phyloP scores from a whole-genome alignment of 2,329 filamentous ascomycete species.

The Calonectria henricotiae region DNA sequence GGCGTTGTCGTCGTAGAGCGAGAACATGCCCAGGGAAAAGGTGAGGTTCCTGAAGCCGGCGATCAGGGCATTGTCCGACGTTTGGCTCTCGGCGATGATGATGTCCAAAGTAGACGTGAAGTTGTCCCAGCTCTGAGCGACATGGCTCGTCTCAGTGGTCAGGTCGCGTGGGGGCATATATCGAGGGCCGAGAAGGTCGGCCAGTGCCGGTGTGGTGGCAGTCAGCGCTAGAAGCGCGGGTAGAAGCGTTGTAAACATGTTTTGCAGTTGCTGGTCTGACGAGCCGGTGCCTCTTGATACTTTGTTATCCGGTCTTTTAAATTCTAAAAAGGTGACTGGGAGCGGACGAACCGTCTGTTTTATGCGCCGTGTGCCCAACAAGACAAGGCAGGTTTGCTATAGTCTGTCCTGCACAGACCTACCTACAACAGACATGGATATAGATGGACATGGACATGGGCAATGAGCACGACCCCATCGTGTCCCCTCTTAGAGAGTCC shows the following conservation, averaged over 20 bases:
- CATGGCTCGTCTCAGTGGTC: slow-evolving; percentile 19
- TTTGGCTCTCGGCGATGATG: not conserved
- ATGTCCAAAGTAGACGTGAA: slow-evolving; percentile 12
- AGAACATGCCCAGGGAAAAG: slow-evolving; percentile 37
- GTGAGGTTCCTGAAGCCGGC: slow-evolving; percentile 28
- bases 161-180: slow-evolving; percentile 28
- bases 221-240: slow-evolving; percentile 20
- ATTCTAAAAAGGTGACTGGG: not conserved
- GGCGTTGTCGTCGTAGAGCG: slow-evolving; percentile 27
- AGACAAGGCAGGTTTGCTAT: not conserved
- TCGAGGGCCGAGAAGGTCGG: slow-evolving; percentile 27
- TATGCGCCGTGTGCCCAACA: not conserved
- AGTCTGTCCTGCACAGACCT: too few relatives aligned
- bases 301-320: not conserved
- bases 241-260: slow-evolving; percentile 7
- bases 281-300: not conserved
- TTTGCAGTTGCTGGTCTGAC: not conserved
- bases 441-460: too few relatives aligned
- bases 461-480: too few relatives aligned
- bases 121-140: slow-evolving; percentile 26
- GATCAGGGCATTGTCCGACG: not conserved
- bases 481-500: too few relatives aligned
- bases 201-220: slow-evolving; percentile 12
- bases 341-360: slow-evolving; percentile 8
- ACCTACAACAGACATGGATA: too few relatives aligned